Conservation (phyloP, 192 early-diverging fungal genomes). For the Podila verticillata region DNA sequence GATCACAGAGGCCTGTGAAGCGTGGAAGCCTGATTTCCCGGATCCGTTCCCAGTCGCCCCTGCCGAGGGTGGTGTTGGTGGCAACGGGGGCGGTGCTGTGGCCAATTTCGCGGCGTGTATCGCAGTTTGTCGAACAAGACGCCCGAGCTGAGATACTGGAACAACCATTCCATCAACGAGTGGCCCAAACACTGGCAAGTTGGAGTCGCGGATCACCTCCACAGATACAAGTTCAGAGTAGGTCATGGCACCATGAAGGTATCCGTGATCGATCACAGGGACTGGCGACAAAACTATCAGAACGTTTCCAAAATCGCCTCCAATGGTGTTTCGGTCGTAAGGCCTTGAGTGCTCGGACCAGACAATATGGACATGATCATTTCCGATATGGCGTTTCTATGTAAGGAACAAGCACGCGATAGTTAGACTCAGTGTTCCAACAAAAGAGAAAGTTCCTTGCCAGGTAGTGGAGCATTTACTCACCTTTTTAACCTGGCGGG, state of each 20-base stretch:
- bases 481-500: slow-evolving; percentile 94
- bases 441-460: neutral
- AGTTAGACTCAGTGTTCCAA: neutral
- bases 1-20: slow-evolving; percentile 5
- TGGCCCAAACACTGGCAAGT: slow-evolving; percentile 88
- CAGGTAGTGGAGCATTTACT: neutral
- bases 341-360: slow-evolving; percentile 96
- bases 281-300: slow-evolving; percentile 91
- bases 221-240: slow-evolving; percentile 58
- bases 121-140: slow-evolving; percentile 83
- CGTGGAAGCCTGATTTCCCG: neutral
- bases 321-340: slow-evolving; percentile 90
- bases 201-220: slow-evolving; percentile 52
- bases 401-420: neutral
- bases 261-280: slow-evolving; percentile 48
- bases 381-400: slow-evolving; percentile 96
- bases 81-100: slow-evolving; percentile 40
- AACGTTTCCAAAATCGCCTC: slow-evolving; percentile 98
- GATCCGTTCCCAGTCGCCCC: neutral
- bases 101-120: slow-evolving; percentile 69
- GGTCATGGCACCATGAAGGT: neutral
- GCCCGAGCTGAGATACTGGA: slow-evolving; percentile 74
- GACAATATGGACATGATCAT: slow-evolving; percentile 98
- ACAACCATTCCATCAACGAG: slow-evolving; percentile 84
- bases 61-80: slow-evolving; percentile 33